Evolutionary conservation across 2,329 filamentous ascomycete species (phyloP).

Genomic region (Teratosphaeria pseudoeucalypti): DNA sequence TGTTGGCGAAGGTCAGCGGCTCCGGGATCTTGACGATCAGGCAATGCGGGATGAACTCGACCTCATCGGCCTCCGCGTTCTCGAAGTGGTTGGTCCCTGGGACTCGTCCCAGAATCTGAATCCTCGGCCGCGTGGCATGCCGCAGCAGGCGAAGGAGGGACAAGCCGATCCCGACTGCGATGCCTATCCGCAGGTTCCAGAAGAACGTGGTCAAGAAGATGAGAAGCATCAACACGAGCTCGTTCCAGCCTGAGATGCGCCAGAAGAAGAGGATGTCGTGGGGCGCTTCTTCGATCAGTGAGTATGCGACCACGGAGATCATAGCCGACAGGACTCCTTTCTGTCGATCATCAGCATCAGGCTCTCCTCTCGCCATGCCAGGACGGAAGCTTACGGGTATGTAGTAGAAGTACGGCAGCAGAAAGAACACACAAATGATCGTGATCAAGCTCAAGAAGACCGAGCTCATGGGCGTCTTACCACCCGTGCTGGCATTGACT

Average conservation of each 20-base stretch:
- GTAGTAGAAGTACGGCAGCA: constrained; percentile 89
- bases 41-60: constrained; percentile 86
- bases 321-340: constrained; percentile 90
- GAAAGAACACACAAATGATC: constrained; percentile 65
- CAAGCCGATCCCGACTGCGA: constrained; percentile 85
- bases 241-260: constrained; percentile 72
- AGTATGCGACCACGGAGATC: constrained; percentile 91
- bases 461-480: constrained; percentile 86
- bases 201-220: constrained; percentile 91
- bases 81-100: constrained; percentile 71
- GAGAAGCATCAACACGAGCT: constrained; percentile 74
- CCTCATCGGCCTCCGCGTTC: constrained; percentile 56
- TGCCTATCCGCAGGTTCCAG: constrained; percentile 86
- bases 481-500: constrained; percentile 85
- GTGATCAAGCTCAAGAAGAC: constrained; percentile 77
- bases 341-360: constrained; percentile 32
- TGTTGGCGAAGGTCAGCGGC: constrained; percentile 93
- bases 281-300: constrained; percentile 87
- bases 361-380: not conserved
- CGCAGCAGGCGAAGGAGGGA: constrained; percentile 82
- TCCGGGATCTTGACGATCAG: constrained; percentile 97
- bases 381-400: constrained; percentile 59
- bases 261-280: constrained; percentile 87
- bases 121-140: constrained; percentile 82
- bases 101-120: constrained; percentile 88